phyloP scores from a whole-genome alignment of 116 monocot genomes.

The Cymodocea nodosa region DNA sequence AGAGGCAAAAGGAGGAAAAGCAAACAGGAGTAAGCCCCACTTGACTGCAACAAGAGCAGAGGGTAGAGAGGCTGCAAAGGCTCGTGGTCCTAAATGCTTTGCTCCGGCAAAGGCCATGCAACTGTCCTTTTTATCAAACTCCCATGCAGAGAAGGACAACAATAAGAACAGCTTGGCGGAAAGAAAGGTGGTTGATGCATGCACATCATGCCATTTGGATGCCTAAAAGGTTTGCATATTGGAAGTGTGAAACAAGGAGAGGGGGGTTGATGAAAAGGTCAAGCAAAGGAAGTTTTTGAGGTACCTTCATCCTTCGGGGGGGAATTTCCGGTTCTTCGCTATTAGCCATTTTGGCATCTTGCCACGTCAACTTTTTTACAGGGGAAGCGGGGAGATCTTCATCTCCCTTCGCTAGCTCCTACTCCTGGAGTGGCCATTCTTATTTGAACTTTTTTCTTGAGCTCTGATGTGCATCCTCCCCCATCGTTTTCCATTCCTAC shows the following conservation, averaged over 20 bases:
- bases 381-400: too few species aligned
- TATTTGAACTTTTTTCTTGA: too few species aligned
- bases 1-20: background rate
- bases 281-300: background rate
- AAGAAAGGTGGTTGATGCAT: background rate
- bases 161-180: background rate
- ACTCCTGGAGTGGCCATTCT: too few species aligned
- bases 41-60: too few species aligned
- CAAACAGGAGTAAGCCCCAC: background rate
- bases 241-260: background rate
- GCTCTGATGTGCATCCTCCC: too few species aligned
- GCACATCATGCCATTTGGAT: constrained; percentile 5
- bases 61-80: too few species aligned
- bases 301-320: background rate
- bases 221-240: background rate
- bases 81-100: too few species aligned
- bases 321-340: background rate
- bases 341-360: constrained; percentile 2
- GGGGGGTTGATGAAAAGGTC: constrained; percentile 4
- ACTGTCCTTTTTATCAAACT: constrained; percentile 1
- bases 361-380: too few species aligned
- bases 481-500: too few species aligned
- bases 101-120: too few species aligned
- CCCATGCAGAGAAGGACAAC: background rate
- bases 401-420: too few species aligned